Percentiles rank a stretch among this genome's conserved stretches.
Evolutionary conservation across 257 asterid genomes (phyloP).

Genomic region (Penstemon davidsonii): DNA sequence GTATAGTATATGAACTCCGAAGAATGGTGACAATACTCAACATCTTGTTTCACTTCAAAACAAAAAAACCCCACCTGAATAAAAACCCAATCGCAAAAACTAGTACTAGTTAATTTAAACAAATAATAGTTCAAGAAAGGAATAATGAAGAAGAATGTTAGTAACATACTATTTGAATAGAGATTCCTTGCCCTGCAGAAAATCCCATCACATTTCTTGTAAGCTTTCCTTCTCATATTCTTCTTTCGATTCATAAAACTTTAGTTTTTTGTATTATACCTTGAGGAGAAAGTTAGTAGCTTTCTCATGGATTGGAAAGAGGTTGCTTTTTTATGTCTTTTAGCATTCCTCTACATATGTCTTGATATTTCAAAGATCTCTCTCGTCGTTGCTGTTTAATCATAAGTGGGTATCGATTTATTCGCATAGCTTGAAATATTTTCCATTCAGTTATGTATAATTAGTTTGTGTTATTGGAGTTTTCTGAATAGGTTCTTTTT

Average conservation of each 20-base stretch:
- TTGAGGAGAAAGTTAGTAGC: slow-evolving; percentile 9
- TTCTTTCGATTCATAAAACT: slow-evolving; percentile 23
- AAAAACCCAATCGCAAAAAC: slow-evolving; percentile 3
- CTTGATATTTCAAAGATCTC: slow-evolving; percentile 21
- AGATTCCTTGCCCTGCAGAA: slow-evolving; percentile 43
- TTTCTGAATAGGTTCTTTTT: neutral
- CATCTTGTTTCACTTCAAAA: slow-evolving; percentile 29
- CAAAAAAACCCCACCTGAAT: neutral
- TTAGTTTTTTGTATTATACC: slow-evolving; percentile 11
- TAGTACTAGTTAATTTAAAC: neutral
- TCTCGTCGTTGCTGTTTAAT: slow-evolving; percentile 22
- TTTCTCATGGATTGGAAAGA: slow-evolving; percentile 30
- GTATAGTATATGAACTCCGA: slow-evolving; percentile 16
- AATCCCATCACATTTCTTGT: slow-evolving; percentile 49
- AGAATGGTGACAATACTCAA: slow-evolving; percentile 35
- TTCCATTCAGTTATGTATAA: slow-evolving; percentile 18
- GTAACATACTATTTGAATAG: slow-evolving; percentile 13
- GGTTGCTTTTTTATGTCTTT: slow-evolving; percentile 18
- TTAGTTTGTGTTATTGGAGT: slow-evolving; percentile 24
- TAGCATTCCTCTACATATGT: slow-evolving; percentile 15
- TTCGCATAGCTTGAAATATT: neutral
- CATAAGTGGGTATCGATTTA: slow-evolving; percentile 25
- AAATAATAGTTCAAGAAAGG: slow-evolving; percentile 35
- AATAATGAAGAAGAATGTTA: slow-evolving; percentile 30
- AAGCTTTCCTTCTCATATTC: slow-evolving; percentile 46